A percentile compares a stretch with the other conserved stretches of the same genome.
Conservation (phyloP, 2,329 filamentous ascomycete genomes). For the Trichoderma hamatum region DNA sequence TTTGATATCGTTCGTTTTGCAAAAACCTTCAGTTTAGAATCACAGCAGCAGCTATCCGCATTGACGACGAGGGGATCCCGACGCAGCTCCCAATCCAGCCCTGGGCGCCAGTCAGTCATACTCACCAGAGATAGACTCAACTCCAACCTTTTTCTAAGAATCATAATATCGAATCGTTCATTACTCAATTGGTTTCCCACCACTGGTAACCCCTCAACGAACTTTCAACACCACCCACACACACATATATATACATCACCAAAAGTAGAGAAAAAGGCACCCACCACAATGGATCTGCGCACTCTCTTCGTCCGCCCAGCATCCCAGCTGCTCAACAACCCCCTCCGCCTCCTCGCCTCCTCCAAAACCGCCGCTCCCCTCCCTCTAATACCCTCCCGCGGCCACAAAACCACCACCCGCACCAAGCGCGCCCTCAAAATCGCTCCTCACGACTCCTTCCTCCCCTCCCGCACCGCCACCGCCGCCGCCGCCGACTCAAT, state of each 20-base stretch:
- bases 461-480: slow-evolving; percentile 42
- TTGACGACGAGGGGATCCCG: not conserved
- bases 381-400: slow-evolving; percentile 39
- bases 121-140: not conserved
- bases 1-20: not conserved
- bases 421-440: slow-evolving; percentile 63
- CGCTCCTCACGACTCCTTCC: slow-evolving; percentile 63
- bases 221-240: not conserved
- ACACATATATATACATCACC: not conserved
- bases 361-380: slow-evolving; percentile 4
- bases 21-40: not conserved
- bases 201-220: not conserved
- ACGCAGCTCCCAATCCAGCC: slow-evolving; percentile 22
- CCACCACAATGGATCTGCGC: slow-evolving; percentile 44
- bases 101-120: slow-evolving; percentile 19
- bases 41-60: not conserved
- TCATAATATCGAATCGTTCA: not conserved
- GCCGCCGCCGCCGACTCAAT: slow-evolving; percentile 45
- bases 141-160: not conserved
- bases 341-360: slow-evolving; percentile 31
- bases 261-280: not conserved
- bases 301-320: slow-evolving; percentile 41
- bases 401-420: slow-evolving; percentile 56
- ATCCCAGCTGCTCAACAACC: slow-evolving; percentile 38
- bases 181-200: not conserved